Percentiles rank a stretch among this genome's conserved stretches.
phyloP scores from a whole-genome alignment of 164 flowering plant species.

The Vitis amurensis region DNA sequence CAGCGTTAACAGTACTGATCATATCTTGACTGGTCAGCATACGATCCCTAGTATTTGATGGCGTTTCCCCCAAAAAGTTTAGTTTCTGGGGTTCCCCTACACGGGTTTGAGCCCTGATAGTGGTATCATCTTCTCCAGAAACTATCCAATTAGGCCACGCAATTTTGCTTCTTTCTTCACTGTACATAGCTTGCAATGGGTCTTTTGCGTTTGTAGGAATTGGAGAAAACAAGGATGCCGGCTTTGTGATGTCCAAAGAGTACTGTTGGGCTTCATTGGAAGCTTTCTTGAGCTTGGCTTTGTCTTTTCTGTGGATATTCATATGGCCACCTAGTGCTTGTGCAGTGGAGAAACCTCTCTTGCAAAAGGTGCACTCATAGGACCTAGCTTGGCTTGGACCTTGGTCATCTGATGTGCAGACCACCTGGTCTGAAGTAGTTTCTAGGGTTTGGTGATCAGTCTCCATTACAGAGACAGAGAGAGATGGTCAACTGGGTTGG shows the following conservation, averaged over 20 bases:
- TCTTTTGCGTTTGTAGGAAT: not conserved
- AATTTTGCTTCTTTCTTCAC: not conserved
- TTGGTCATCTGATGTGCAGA: not conserved
- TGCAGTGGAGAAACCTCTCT: slow-evolving; percentile 50
- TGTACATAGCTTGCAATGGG: not conserved
- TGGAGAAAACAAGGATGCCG: not conserved
- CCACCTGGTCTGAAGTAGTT: slow-evolving; percentile 4
- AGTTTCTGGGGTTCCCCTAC: slow-evolving; percentile 1
- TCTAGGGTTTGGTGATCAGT: slow-evolving; percentile 7
- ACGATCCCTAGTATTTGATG: not conserved
- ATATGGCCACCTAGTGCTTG: slow-evolving; percentile 60
- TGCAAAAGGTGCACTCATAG: slow-evolving; percentile 49
- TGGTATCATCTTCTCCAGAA: slow-evolving; percentile 1
- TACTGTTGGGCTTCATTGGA: not conserved
- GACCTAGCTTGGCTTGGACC: slow-evolving; percentile 25
- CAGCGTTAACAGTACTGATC: not conserved
- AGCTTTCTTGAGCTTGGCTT: slow-evolving; percentile 35
- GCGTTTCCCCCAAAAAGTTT: slow-evolving; percentile 13
- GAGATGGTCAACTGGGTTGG: slow-evolving; percentile 16
- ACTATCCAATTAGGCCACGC: not conserved
- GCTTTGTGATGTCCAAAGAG: slow-evolving; percentile 2
- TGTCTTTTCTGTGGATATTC: slow-evolving; percentile 51
- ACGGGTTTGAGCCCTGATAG: not conserved
- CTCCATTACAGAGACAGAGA: slow-evolving; percentile 18
- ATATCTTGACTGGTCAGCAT: not conserved